These are phyloP conservation scores for Pigoraptor vietnamica DNA, from an alignment of 78 protist genomes.

Conservation along the genomic window DNA sequence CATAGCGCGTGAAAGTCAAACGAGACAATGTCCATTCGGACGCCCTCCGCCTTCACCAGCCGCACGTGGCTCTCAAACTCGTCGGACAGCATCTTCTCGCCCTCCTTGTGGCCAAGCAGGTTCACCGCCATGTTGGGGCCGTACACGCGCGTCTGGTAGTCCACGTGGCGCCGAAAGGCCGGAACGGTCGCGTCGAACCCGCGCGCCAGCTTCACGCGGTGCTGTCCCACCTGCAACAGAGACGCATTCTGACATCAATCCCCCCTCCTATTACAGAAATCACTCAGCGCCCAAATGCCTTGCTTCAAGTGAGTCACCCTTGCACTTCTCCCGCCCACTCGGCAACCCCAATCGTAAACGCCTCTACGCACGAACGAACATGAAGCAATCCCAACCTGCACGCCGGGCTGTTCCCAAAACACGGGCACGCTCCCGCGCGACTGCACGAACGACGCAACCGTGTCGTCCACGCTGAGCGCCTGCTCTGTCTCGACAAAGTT, in stretches of 20 bases:
- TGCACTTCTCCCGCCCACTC: too few species aligned
- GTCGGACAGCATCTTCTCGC: slow-evolving; percentile 26
- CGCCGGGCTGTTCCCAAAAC: slow-evolving; percentile 76
- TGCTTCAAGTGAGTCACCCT: too few species aligned
- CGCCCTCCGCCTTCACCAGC: slow-evolving; percentile 3
- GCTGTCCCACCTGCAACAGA: neutral
- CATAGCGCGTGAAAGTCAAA: slow-evolving; percentile 19
- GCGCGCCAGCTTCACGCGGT: slow-evolving; percentile 18
- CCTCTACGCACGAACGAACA: too few species aligned
- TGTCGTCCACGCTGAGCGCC: slow-evolving; percentile 3
- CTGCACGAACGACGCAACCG: slow-evolving; percentile 3
- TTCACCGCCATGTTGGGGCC: slow-evolving; percentile 42
- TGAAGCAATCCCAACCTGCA: neutral
- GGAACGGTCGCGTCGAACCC: slow-evolving; percentile 43
- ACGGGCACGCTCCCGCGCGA: slow-evolving; percentile 75
- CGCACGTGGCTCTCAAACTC: slow-evolving; percentile 5
- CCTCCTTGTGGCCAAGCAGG: slow-evolving; percentile 35
- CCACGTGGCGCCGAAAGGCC: slow-evolving; percentile 62
- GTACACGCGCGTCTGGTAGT: slow-evolving; percentile 40
- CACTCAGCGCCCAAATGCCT: too few species aligned
- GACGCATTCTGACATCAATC: too few species aligned
- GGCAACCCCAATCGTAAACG: too few species aligned
- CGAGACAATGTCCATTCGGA: neutral
- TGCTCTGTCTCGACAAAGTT: slow-evolving; percentile 81
- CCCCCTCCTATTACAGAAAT: too few species aligned